phyloP scores from a whole-genome alignment of 257 asterid species.

The Solanum ossicruentum region DNA sequence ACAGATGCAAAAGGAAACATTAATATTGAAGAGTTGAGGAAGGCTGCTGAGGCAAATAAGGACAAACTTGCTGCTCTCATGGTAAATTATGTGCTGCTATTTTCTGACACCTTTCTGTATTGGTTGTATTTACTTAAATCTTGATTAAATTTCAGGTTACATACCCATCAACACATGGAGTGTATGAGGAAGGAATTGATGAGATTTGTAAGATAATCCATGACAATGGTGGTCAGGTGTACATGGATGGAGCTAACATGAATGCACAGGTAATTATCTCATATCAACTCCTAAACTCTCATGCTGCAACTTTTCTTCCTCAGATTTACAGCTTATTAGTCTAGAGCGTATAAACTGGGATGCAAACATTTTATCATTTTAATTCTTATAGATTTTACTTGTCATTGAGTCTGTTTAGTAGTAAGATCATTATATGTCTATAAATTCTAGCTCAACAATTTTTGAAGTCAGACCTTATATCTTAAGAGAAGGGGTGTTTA shows the following conservation, averaged over 20 bases:
- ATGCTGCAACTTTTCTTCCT: background rate
- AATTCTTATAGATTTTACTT: background rate
- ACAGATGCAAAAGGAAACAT: conserved; percentile 98
- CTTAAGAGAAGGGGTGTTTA: background rate
- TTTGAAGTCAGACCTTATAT: background rate
- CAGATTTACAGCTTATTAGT: background rate
- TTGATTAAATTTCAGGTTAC: conserved; percentile 54
- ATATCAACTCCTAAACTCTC: background rate
- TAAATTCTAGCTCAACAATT: background rate
- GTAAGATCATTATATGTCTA: background rate
- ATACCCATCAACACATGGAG: conserved; percentile 99
- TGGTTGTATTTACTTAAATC: background rate
- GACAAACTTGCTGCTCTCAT: conserved; percentile 83
- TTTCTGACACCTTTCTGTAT: background rate
- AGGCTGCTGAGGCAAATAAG: conserved; percentile 81
- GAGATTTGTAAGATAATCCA: conserved; percentile 95
- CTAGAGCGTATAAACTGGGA: background rate
- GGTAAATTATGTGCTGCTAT: conserved; percentile 26
- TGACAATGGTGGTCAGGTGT: conserved; percentile 96
- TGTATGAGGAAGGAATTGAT: conserved; percentile 94
- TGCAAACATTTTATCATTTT: background rate
- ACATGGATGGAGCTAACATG: conserved; percentile 99
- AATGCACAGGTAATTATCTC: conserved; percentile 75
- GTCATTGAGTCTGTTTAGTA: background rate
- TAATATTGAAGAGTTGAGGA: conserved; percentile 73